Conservation (phyloP, 108 stramenopile species). For the Cyclotella kingstonii region DNA sequence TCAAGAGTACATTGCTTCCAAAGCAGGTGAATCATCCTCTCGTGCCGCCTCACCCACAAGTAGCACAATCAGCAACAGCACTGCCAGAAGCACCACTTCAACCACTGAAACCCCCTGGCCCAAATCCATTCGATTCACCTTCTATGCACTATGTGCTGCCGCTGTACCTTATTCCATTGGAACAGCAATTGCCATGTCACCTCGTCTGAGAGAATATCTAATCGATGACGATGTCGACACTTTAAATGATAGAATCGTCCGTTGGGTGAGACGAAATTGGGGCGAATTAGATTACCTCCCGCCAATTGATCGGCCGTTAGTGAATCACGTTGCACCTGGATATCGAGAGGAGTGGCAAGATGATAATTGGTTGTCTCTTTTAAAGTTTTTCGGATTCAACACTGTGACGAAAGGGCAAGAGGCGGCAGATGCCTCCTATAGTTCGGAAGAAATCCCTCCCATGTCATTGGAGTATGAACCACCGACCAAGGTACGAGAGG, state of each 20-base stretch:
- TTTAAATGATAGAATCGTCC: constrained; percentile 4
- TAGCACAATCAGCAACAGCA: neutral
- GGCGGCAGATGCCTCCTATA: neutral
- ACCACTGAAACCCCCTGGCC: constrained; percentile 41
- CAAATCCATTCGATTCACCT: constrained; percentile 18
- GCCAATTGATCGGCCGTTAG: constrained; percentile 9
- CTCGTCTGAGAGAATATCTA: constrained; percentile 30
- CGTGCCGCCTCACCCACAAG: neutral
- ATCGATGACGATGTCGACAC: constrained; percentile 17
- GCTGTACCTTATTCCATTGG: constrained; percentile 36
- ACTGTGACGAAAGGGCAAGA: neutral
- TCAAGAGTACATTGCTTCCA: constrained; percentile 13
- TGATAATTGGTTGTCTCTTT: constrained; percentile 28
- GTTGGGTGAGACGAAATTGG: constrained; percentile 28
- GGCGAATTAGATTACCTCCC: constrained; percentile 31
- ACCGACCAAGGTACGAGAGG: constrained; percentile 11
- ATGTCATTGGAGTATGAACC: constrained; percentile 36
- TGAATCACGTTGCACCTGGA: constrained; percentile 12
- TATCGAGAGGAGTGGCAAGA: constrained; percentile 21
- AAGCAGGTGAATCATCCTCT: constrained; percentile 6
- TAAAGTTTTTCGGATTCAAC: constrained; percentile 23
- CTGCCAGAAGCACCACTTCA: too few relatives aligned
- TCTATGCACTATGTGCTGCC: constrained; percentile 26
- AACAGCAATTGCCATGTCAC: constrained; percentile 28
- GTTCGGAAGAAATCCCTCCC: constrained; percentile 10